A percentile compares a stretch with the other conserved stretches of the same genome.
These are phyloP conservation scores for Ustilago cynodontis DNA, from an alignment of 1,284 basidiomycete genomes.

Conservation along the genomic window DNA sequence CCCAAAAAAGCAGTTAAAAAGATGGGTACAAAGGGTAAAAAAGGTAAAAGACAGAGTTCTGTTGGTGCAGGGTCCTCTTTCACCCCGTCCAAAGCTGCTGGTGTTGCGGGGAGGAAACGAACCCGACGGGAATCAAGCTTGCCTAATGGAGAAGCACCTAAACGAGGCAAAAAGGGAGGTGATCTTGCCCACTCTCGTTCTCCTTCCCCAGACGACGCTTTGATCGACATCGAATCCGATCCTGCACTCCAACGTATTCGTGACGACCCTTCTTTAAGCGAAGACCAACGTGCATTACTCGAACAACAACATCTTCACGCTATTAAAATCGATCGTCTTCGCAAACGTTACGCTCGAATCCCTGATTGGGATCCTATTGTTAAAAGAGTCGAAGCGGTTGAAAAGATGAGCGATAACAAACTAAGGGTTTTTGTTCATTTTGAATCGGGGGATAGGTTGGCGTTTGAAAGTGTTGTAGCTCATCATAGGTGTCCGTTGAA, in stretches of 20 bases:
- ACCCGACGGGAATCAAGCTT: background rate
- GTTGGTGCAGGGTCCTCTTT: background rate
- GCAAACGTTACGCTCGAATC: constrained; percentile 42
- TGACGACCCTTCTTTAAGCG: constrained; percentile 17
- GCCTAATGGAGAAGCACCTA: background rate
- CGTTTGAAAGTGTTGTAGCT: constrained; percentile 43
- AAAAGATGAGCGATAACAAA: constrained; percentile 41
- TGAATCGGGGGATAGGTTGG: constrained; percentile 35
- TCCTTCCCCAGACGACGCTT: constrained; percentile 10
- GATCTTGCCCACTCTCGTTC: constrained; percentile 14
- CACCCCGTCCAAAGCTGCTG: constrained; percentile 2
- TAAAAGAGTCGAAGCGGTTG: constrained; percentile 44
- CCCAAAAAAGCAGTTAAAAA: constrained; percentile 31
- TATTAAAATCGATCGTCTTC: constrained; percentile 30
- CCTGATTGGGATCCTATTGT: constrained; percentile 60
- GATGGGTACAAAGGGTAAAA: constrained; percentile 32
- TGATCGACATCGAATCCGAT: constrained; percentile 19
- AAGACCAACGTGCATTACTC: constrained; percentile 22
- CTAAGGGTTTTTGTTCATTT: constrained; percentile 50
- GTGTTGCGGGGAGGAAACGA: constrained; percentile 1
- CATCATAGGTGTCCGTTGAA: constrained; percentile 57
- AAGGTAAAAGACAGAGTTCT: constrained; percentile 21
- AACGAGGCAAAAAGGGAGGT: background rate
- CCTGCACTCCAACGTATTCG: constrained; percentile 26
- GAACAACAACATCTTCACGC: constrained; percentile 37